Evolutionary conservation across 352 stramenopile genomes (phyloP), one percentile per base, ranked within the genome.

Genomic region (Globisporangium camurandrum): DNA sequence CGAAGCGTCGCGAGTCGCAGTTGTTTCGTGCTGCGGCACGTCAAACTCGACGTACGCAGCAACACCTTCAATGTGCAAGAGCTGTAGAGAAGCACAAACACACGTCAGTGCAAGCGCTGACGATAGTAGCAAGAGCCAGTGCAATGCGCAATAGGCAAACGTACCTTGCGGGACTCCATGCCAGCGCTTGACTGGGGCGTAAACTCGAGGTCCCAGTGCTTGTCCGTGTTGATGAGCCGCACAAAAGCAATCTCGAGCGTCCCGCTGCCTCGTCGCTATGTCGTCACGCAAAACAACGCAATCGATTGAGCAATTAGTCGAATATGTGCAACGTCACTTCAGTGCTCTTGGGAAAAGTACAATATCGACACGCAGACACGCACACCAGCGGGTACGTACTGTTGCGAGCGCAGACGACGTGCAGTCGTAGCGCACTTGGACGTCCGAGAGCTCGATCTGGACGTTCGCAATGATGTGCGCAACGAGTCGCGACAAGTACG

Each of bases 401-500:
- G 77, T 69, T n/a, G 75, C 67, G 24, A 72, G 55, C 10, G 76
- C 84, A 50, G 72, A 79, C 16, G 64, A 51, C 22, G 70, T 64
- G 58, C 84, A 94, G 56, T 94, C 81, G 48, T 93, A 94, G 37
- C 80, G 81, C 30, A 94, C 57, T 62, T 91, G 69, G 27, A 94
- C 76, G 50, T 92, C 77, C 33, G 67, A 68, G 22, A 92, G 57
- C 49, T 94, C 84, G 27, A 94, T 87, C 53, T 94, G 81, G 11
- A 94, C 77, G 57, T 94, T 94, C 39, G 75, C 66, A 51, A 94
- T 86, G 51, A 94, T 90, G 51, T 90, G 80, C 12, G 79, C 75
- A 23, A 94, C 78, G 43, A 94, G 43, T 46, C 75, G 68, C 27
- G 81, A 92, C 12, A 94, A 55, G 59, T 94, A 94, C 28, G 84